Base-by-base conservation (phyloP, 73 alveolate genomes). In the Paramecium biaurelia region DNA sequence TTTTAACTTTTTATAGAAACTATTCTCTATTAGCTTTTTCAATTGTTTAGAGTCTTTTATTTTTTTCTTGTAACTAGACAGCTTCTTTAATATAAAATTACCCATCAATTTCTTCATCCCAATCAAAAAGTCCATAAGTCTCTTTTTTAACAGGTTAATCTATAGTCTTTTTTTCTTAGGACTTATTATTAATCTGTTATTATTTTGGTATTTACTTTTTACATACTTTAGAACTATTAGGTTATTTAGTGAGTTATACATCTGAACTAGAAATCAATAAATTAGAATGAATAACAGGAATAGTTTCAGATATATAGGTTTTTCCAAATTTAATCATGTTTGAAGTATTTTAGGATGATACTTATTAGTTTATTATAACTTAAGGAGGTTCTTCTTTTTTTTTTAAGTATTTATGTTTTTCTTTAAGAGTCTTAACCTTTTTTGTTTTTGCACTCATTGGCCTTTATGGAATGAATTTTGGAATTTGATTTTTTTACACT, bases 21-120 rank as follows among this genome's bases (percentile, higher is more conserved):
- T 34, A 28, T 74, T 74, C 87, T 15, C 87, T 74, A 37, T 74
- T 74, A 12, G 32, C 1, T 41, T 74, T 35, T 41, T 74, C 63
- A 20, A 37, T n/a, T 12, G 30, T 41, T 53, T 18, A 21, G 5
- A 53, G 68, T 35, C n/a, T 41, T 35, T 34, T 15, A 72, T 42
- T 18, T 53, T 53, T 53, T 53, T 53, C 68, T 20, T 53, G 8
- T 15, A 15, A 53, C 12, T 53, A 7, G 30, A 53, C 0, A 1
- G 56, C 70, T 15, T 79, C 56, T 42, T 45, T 79, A 10, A 79
- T 79, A 79, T 41, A 42, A 79, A 79, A 79, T 79, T 45, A 9
- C 18, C 47, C 90, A 79, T 79, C 90, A 21, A 79, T 8, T 4
- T 79, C 90, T 8, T 79, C 90, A 8, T 79, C 70, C 90, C 90